These are phyloP conservation scores for Kandelia obovata DNA, from an alignment of 345 rosid species.

Conservation along the genomic window DNA sequence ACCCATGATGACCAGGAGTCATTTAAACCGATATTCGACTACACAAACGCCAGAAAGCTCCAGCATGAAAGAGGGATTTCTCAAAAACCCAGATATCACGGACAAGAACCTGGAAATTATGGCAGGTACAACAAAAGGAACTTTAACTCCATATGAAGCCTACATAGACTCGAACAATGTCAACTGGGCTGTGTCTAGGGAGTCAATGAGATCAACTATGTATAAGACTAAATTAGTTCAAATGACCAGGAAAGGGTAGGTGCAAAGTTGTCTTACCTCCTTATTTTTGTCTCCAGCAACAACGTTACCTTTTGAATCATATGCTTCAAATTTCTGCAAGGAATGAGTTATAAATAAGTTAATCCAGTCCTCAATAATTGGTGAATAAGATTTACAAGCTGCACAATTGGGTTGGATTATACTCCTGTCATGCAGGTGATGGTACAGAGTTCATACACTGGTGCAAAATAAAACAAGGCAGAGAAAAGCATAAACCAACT, in stretches of 20 bases:
- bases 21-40: slow-evolving; percentile 55
- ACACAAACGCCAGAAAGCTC: slow-evolving; percentile 88
- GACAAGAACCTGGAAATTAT: slow-evolving; percentile 60
- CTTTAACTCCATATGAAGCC: too few species aligned
- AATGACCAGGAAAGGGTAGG: neutral
- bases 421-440: too few species aligned
- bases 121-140: neutral
- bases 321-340: slow-evolving; percentile 91
- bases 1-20: too few species aligned
- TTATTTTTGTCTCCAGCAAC: slow-evolving; percentile 79
- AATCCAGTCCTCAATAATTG: neutral
- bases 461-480: too few species aligned
- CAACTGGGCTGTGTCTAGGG: too few species aligned
- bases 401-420: too few species aligned
- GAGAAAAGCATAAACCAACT: neutral
- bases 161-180: neutral
- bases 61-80: slow-evolving; percentile 84
- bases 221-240: neutral
- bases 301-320: slow-evolving; percentile 64
- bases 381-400: too few species aligned
- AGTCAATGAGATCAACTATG: too few species aligned
- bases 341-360: slow-evolving; percentile 7
- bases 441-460: too few species aligned
- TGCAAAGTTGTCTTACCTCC: slow-evolving; percentile 49
- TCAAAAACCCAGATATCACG: slow-evolving; percentile 93